These are phyloP conservation scores for Lycium ferocissimum DNA, from an alignment of 257 asterid genomes.

Conservation along the genomic window DNA sequence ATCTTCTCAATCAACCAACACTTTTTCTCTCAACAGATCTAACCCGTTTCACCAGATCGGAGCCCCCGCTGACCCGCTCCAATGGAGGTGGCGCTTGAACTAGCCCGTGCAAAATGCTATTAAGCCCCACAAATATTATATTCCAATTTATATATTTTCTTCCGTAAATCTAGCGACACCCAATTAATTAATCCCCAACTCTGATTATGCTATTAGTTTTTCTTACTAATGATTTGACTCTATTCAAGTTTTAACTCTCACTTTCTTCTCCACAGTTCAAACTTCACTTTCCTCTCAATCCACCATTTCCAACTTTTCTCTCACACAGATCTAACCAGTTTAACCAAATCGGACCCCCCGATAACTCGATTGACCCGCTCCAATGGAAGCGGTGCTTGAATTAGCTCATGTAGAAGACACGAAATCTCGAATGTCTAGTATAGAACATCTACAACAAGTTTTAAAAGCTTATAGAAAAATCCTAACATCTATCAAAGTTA, in stretches of 20 bases:
- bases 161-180: background rate
- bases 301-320: slow-evolving; percentile 14
- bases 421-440: slow-evolving; percentile 97
- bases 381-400: slow-evolving; percentile 94
- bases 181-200: background rate
- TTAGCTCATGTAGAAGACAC: slow-evolving; percentile 97
- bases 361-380: slow-evolving; percentile 25
- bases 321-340: slow-evolving; percentile 45
- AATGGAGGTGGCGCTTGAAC: too few relatives aligned
- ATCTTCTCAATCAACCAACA: too few relatives aligned
- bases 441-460: slow-evolving; percentile 88
- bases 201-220: too few relatives aligned
- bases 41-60: too few relatives aligned
- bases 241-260: too few relatives aligned
- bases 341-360: slow-evolving; percentile 61
- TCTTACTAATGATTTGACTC: too few relatives aligned
- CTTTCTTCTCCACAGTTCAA: background rate
- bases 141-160: background rate
- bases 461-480: slow-evolving; percentile 86
- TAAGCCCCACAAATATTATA: background rate
- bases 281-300: background rate
- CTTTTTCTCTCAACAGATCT: too few relatives aligned
- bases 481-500: slow-evolving; percentile 73
- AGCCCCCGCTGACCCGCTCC: too few relatives aligned
- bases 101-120: too few relatives aligned